Evolutionary conservation across 345 rosid genomes (phyloP).

Genomic region (Eucalyptus curtisii): DNA sequence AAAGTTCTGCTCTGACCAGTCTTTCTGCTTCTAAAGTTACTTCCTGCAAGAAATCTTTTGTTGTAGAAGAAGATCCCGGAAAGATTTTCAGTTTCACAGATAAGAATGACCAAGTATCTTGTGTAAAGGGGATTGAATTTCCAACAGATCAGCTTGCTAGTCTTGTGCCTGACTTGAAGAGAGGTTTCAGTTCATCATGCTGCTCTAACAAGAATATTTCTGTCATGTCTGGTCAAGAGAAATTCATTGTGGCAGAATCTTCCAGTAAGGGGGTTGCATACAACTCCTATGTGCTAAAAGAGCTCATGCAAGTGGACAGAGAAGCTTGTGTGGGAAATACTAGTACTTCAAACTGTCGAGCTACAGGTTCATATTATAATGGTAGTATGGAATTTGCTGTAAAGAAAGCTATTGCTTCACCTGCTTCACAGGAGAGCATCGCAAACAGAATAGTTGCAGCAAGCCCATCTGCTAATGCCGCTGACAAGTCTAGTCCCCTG

Average conservation of each 20-base stretch:
- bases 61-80: constrained; percentile 6
- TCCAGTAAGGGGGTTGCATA: constrained; percentile 44
- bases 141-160: background rate
- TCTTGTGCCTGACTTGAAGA: background rate
- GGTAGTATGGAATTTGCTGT: constrained; percentile 21
- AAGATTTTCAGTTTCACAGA: background rate
- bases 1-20: constrained; percentile 47
- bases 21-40: constrained; percentile 22
- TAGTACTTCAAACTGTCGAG: constrained; percentile 10
- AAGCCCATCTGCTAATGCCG: constrained; percentile 20
- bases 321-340: constrained; percentile 7
- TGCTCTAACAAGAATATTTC: background rate
- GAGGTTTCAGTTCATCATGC: background rate
- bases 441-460: constrained; percentile 27
- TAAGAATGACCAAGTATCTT: background rate
- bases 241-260: constrained; percentile 49
- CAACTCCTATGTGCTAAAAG: constrained; percentile 42
- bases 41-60: constrained; percentile 11
- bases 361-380: constrained; percentile 2
- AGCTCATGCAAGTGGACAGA: constrained; percentile 8
- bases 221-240: background rate
- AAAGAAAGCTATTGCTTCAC: constrained; percentile 47
- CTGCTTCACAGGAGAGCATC: constrained; percentile 71
- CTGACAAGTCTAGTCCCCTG: constrained; percentile 13
- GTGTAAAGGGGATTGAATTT: background rate